A percentile compares a stretch with the other conserved stretches of the same genome.
Conservation (phyloP, 345 rosid genomes). For the Brassica carinata region DNA sequence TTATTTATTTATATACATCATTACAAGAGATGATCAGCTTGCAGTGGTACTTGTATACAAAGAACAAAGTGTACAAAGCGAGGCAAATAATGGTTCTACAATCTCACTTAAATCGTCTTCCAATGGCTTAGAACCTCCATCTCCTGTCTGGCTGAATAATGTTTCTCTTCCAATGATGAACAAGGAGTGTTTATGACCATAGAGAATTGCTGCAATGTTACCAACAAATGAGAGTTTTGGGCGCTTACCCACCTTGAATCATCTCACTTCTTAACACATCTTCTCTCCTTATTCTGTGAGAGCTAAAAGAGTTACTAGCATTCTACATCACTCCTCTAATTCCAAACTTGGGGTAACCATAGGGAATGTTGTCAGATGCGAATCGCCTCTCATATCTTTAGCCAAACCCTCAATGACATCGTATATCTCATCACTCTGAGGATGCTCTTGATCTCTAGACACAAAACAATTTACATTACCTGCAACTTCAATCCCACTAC, state of each 20-base stretch:
- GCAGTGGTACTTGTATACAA: background rate
- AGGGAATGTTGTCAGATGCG: conserved; percentile 5
- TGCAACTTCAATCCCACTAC: conserved; percentile 69
- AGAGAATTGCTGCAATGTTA: conserved; percentile 1
- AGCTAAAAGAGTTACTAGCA: background rate
- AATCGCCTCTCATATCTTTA: conserved; percentile 53
- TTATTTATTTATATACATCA: background rate
- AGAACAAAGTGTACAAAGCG: conserved; percentile 14
- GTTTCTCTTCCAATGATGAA: conserved; percentile 35
- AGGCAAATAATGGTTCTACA: conserved; percentile 21
- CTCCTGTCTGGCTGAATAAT: conserved; percentile 23
- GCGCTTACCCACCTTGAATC: conserved; percentile 12
- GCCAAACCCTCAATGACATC: conserved; percentile 54
- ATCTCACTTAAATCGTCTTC: conserved; percentile 23
- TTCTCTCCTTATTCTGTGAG: conserved; percentile 6
- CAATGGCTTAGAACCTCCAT: background rate
- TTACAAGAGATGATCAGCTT: conserved; percentile 9
- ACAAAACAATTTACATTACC: conserved; percentile 60
- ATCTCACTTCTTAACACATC: background rate
- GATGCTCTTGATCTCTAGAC: conserved; percentile 69
- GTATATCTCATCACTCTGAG: conserved; percentile 53
- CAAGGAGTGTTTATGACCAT: conserved; percentile 16
- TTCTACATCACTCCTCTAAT: conserved; percentile 25
- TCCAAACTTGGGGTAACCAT: conserved; percentile 27
- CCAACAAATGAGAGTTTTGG: conserved; percentile 6